These are phyloP conservation scores for Neonectria coccinea DNA, from an alignment of 2,329 filamentous ascomycete species.

Conservation along the genomic window DNA sequence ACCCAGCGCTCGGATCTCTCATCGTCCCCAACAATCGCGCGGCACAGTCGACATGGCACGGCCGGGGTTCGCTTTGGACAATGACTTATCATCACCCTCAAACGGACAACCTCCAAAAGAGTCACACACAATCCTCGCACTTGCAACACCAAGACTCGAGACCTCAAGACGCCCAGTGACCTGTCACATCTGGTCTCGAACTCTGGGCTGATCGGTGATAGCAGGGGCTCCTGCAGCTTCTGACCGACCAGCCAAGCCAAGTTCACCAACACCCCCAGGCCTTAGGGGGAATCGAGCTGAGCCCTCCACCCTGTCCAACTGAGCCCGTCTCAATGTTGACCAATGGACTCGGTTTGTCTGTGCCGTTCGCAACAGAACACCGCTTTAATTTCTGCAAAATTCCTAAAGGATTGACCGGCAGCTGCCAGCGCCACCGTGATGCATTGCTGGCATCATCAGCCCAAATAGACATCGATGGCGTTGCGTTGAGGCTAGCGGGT, in stretches of 20 bases:
- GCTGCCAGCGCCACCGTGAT: constrained; percentile 12
- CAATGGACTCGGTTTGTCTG: constrained; percentile 15
- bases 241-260: constrained; percentile 20
- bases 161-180: constrained; percentile 7
- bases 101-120: neutral
- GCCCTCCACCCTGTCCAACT: constrained; percentile 15
- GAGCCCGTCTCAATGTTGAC: constrained; percentile 8
- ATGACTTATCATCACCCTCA: constrained; percentile 27
- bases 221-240: constrained; percentile 17
- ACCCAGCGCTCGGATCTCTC: constrained; percentile 30
- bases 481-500: constrained; percentile 15
- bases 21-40: constrained; percentile 33
- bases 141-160: constrained; percentile 11
- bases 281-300: constrained; percentile 12
- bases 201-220: constrained; percentile 23
- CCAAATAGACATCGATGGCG: constrained; percentile 8
- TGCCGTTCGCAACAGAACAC: constrained; percentile 10
- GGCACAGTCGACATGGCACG: constrained; percentile 37
- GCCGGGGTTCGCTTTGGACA: constrained; percentile 30
- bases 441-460: constrained; percentile 10
- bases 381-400: constrained; percentile 20
- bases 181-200: constrained; percentile 19
- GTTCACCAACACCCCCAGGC: constrained; percentile 1
- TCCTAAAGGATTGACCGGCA: constrained; percentile 21
- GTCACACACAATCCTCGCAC: neutral